Percentiles rank a stretch among this genome's conserved stretches.
Evolutionary conservation across 106 monocot genomes (phyloP).

Genomic region (Gastrodia elata): DNA sequence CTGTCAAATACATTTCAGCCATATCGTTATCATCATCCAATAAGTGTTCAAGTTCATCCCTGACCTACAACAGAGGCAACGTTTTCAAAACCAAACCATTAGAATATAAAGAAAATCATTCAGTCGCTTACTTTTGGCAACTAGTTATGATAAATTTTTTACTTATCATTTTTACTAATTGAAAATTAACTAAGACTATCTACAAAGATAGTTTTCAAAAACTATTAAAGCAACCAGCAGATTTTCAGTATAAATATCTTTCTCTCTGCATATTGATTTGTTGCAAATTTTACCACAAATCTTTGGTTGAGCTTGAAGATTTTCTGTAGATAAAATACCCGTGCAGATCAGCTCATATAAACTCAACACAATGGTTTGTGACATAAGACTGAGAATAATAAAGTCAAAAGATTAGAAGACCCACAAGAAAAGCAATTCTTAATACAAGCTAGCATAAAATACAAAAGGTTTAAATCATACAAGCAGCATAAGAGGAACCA

Average conservation of each 20-base stretch:
- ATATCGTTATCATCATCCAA: constrained; percentile 75
- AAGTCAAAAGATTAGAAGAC: too few species aligned
- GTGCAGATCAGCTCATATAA: not conserved
- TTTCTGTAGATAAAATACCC: not conserved
- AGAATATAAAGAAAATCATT: too few species aligned
- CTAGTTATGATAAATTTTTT: too few species aligned
- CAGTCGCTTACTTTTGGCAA: too few species aligned
- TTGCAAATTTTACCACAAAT: not conserved
- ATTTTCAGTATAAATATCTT: not conserved
- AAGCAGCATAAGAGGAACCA: constrained; percentile 4
- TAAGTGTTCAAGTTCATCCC: constrained; percentile 75
- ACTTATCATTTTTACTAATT: not conserved
- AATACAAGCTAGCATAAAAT: not conserved
- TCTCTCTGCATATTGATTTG: not conserved
- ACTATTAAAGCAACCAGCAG: not conserved
- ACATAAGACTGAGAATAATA: too few species aligned
- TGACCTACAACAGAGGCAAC: constrained; percentile 32
- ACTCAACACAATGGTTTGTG: too few species aligned
- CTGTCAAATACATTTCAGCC: constrained; percentile 76
- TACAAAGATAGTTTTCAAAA: not conserved
- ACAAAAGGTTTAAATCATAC: not conserved
- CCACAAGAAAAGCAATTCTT: too few species aligned
- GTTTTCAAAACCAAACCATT: not conserved
- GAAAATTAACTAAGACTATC: not conserved
- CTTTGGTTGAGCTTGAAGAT: not conserved